Base-by-base conservation (phyloP, 2,329 filamentous ascomycete species). In the Alternaria viburni region DNA sequence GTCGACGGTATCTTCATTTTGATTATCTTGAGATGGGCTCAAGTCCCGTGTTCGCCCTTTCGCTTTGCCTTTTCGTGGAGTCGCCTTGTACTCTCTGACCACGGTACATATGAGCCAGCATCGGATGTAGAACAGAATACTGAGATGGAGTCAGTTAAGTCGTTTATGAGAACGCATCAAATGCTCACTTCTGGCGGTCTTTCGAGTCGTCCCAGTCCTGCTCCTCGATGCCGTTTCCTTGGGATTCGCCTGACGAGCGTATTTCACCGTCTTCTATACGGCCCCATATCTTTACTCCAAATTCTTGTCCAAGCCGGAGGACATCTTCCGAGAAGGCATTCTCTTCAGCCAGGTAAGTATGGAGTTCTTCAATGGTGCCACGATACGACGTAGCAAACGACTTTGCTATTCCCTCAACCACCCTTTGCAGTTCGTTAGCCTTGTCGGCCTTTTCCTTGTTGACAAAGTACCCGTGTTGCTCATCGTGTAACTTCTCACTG, bases 91-190 rank as follows among this genome's bases (percentile, higher is more conserved):
- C 17, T 58, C 54, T 36, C 26, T 49, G 7, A 56, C 52, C 10
- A 56, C 59, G 15, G 59, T 13, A 4, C 62, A 41, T 17, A 61
- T 51, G 13, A 67, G 60, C 64, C 67, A 69, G 46, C 67, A 69
- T 6, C 60, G 67, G 36, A 69, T 47, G n/a, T 57, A 64, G 13
- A 65, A 69, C 4, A 50, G 44, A 28, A 69, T 65, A 5, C 67
- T 69, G 12, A 0, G 10, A 13, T 8, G 2, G 3, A 5, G 10
- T 69, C 15, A 69, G 44, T 26, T 13, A 23, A 21, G 25, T 6
- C 9, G 9, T 26, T 15, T 15, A 26, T 11, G 9, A 6, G 6
- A 12, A 10, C 10, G 11, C 12, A 32, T 25, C 6, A 10, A 12
- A 6, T 15, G 36, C 61, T 66, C 28, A 69, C 67, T 15, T 57